Evolutionary conservation across 371 early-diverging fungal species (phyloP), one percentile per base, ranked within the genome.

Genomic region (Mucor velutinosus): DNA sequence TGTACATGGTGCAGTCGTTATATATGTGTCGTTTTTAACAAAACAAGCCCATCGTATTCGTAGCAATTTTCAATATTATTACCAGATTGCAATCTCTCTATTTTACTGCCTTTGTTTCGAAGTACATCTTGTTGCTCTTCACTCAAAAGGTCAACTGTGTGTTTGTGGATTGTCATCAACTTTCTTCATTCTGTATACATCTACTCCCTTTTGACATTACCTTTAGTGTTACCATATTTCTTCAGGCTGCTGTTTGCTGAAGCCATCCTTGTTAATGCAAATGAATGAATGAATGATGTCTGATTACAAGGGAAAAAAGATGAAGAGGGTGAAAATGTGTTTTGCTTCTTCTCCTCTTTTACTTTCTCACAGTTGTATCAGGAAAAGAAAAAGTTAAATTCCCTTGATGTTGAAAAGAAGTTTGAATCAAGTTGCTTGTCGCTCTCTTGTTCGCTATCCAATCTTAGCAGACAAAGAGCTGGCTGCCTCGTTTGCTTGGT

Each of bases 81-180:
- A 83, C 83, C 79, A 69, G 76, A 67, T 60, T 79, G 76, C 8
- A 83, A 53, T 2, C 73, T 66, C 47, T 83, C 83, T 39, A 83
- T 83, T 63, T 79, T 76, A 7, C 64, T 70, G 45, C 65, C 74
- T 64, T 80, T 83, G 58, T 71, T 70, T 61, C 69, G 65, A 21
- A 83, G 60, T 49, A 73, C 72, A 27, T 58, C 62, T 58, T 83
- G 81, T 27, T 83, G 83, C 53, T 83, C 81, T 64, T 80, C 83
- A 17, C 76, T 74, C 45, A 80, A 75, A 55, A 67, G 70, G 29
- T 80, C 83, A 75, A 71, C 60, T 27, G 25, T 37, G 19, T 30
- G 4, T 29, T 6, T 17, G 21, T 58, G 19, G 21, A 11, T 58
- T 10, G 35, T 17, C n/a, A 56, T 56, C 56, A 56, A 2, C 51